Conservation (phyloP, 495 filamentous ascomycete genomes). For the Aspergillus heteromorphus region DNA sequence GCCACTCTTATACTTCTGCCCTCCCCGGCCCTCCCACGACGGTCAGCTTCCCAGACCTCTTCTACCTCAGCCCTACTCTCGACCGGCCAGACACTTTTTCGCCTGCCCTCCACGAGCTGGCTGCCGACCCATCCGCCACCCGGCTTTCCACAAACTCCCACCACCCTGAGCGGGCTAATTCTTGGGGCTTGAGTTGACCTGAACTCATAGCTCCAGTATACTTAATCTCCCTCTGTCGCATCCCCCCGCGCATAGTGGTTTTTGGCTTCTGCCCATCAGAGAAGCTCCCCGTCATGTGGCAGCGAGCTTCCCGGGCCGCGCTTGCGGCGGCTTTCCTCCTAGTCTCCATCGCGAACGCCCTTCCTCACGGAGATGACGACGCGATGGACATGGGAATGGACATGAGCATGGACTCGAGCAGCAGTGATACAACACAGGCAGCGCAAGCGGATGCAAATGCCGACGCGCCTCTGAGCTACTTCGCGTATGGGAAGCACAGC, state of each 20-base stretch:
- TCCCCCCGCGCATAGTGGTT: neutral
- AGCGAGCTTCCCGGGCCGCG: constrained; percentile 22
- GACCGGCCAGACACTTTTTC: neutral
- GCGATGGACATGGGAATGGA: constrained; percentile 32
- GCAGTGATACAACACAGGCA: constrained; percentile 24
- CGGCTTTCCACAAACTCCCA: neutral
- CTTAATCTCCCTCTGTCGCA: neutral
- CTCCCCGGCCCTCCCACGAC: constrained; percentile 4
- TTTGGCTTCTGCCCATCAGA: neutral
- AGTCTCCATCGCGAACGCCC: constrained; percentile 28
- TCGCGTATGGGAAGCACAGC: constrained; percentile 60
- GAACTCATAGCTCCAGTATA: neutral
- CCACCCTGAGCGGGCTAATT: neutral
- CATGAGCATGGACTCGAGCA: constrained; percentile 37
- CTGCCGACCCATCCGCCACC: neutral
- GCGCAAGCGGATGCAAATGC: constrained; percentile 20
- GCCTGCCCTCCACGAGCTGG: neutral
- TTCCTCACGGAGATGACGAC: constrained; percentile 35
- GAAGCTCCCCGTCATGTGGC: constrained; percentile 21
- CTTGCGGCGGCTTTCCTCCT: constrained; percentile 28
- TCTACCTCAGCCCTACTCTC: constrained; percentile 15
- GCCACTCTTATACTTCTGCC: constrained; percentile 2
- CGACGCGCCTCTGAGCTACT: constrained; percentile 60
- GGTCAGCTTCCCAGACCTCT: constrained; percentile 2
- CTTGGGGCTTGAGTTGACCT: neutral